Evolutionary conservation across 495 filamentous ascomycete species (phyloP).

Genomic region (Chaetomidium leptoderma): DNA sequence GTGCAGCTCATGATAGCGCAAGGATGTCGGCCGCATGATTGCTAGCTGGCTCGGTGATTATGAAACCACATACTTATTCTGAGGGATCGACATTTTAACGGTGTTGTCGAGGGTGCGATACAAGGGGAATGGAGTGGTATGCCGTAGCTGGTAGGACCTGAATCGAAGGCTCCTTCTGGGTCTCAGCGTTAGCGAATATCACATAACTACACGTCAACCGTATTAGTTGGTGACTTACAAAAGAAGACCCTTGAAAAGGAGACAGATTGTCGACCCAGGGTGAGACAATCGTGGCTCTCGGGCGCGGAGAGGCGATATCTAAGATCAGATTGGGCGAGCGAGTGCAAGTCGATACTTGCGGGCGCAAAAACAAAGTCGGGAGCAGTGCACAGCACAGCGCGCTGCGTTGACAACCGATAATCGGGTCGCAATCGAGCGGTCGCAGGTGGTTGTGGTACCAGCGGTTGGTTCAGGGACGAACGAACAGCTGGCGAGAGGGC

Average conservation of each 20-base stretch:
- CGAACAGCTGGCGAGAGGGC: conserved; percentile 15
- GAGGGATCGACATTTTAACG: conserved; percentile 18
- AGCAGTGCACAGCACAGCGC: neutral
- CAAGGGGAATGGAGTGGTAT: neutral
- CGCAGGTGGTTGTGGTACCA: neutral
- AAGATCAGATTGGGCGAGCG: neutral
- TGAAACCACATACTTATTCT: conserved; percentile 14
- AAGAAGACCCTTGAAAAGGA: neutral
- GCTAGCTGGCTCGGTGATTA: neutral
- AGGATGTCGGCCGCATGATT: neutral
- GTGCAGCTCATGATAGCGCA: neutral
- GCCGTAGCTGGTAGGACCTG: neutral
- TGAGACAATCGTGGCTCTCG: neutral
- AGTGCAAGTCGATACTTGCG: neutral
- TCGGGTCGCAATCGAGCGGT: neutral
- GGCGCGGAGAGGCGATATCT: neutral
- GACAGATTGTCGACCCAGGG: neutral
- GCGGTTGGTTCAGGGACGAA: conserved; percentile 22
- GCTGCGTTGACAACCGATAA: neutral
- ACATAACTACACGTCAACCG: neutral
- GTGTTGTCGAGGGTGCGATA: neutral
- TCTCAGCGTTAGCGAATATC: neutral
- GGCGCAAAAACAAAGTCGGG: neutral
- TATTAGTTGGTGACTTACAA: too few species aligned
- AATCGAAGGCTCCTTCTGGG: neutral